These are phyloP conservation scores for Puccinia polysora DNA, from an alignment of 1,284 basidiomycete genomes.

Conservation along the genomic window DNA sequence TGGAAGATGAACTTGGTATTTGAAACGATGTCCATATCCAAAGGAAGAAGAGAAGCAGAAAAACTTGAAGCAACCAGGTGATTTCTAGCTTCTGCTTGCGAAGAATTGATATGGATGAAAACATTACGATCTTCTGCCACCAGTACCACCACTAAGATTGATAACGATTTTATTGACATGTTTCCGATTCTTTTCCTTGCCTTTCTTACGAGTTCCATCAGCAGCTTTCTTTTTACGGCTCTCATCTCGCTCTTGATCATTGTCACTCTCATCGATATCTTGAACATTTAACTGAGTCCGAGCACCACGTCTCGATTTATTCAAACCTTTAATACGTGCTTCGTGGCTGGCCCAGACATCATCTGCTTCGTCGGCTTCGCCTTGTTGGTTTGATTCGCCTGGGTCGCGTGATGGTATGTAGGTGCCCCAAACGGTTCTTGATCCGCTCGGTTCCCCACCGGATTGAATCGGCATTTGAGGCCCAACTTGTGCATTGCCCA, in stretches of 20 bases:
- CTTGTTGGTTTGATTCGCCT: neutral
- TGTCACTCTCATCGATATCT: slow-evolving; percentile 19
- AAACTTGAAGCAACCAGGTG: too few relatives aligned
- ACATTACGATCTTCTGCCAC: slow-evolving; percentile 15
- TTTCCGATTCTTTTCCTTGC: slow-evolving; percentile 25
- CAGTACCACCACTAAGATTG: slow-evolving; percentile 23
- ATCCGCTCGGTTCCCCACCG: slow-evolving; percentile 18
- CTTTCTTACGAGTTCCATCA: slow-evolving; percentile 6
- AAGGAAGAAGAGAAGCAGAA: too few relatives aligned
- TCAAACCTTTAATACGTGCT: neutral
- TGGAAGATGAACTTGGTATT: too few relatives aligned
- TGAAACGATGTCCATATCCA: too few relatives aligned
- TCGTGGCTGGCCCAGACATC: slow-evolving; percentile 9
- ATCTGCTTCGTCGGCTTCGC: slow-evolving; percentile 2
- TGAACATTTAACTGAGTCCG: slow-evolving; percentile 15
- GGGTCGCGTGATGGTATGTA: slow-evolving; percentile 7
- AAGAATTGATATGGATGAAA: too few relatives aligned
- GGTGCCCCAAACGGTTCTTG: slow-evolving; percentile 42
- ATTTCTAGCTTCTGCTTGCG: too few relatives aligned
- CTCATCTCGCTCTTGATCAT: slow-evolving; percentile 18
- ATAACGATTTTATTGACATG: slow-evolving; percentile 29
- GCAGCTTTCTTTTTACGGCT: slow-evolving; percentile 8
- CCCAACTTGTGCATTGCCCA: neutral
- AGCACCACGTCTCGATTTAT: neutral
- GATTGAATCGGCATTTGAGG: neutral